A percentile compares a stretch with the other conserved stretches of the same genome.
phyloP scores from a whole-genome alignment of 768 basidiomycete species.

The Leccinum incarnatum region DNA sequence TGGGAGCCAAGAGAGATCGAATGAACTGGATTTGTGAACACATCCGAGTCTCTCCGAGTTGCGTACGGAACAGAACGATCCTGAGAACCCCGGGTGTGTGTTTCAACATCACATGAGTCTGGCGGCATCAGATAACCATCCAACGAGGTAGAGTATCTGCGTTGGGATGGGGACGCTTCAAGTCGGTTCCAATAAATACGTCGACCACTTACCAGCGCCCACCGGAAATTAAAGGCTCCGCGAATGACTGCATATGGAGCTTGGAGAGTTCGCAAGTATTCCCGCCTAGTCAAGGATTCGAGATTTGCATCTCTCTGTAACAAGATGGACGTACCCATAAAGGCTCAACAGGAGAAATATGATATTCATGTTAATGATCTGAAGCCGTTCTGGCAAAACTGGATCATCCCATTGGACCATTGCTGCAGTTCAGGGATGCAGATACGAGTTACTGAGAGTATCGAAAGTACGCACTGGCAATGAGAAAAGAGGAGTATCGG shows the following conservation, averaged over 20 bases:
- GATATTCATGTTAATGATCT: neutral
- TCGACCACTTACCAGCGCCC: conserved; percentile 22
- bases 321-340: conserved; percentile 18
- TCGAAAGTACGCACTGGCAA: neutral
- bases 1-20: too few species aligned
- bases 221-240: conserved; percentile 18
- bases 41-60: too few species aligned
- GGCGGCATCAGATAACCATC: conserved; percentile 7
- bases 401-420: conserved; percentile 24
- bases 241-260: conserved; percentile 26
- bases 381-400: conserved; percentile 1
- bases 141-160: conserved; percentile 27
- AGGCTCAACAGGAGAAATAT: conserved; percentile 20
- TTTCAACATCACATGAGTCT: too few species aligned
- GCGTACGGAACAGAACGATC: too few species aligned
- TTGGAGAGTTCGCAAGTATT: conserved; percentile 18
- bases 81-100: too few species aligned
- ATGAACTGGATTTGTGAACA: too few species aligned
- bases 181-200: neutral
- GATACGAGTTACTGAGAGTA: neutral
- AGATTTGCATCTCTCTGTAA: neutral
- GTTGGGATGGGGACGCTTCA: neutral
- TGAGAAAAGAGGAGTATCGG: neutral
- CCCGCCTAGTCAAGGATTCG: conserved; percentile 19
- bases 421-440: neutral